Base-by-base conservation (phyloP, 805 yeast species). In the Osmozyma mogii region DNA sequence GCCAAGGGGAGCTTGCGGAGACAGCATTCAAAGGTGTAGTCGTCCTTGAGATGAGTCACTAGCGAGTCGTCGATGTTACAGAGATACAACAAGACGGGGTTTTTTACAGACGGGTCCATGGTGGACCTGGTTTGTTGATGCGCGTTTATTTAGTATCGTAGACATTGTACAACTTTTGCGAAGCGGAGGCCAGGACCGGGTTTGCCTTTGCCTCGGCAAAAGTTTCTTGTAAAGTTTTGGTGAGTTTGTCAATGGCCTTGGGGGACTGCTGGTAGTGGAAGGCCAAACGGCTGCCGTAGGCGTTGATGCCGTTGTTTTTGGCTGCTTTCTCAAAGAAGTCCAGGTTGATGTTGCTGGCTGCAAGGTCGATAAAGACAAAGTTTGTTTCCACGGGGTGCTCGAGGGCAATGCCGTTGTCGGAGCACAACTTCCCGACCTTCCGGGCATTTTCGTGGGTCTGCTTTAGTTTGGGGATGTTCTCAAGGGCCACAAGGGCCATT, bases 11-110 rank as follows among this genome's bases (percentile, higher is more conserved):
- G 41, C 11, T 59, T 43, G 24, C 84, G 54, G 34, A 78, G 45
- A 6, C 66, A 51, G 2, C 46, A 41, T 45, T 78, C 84, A 39
- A 71, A 75, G 37, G 59, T 55, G 44, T 51, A 65, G 28, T 57
- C 70, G 27, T 50, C 54, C n/a, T n/a, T n/a, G n/a, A n/a, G n/a
- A n/a, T n/a, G n/a, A n/a, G n/a, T n/a, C n/a, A n/a, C n/a, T n/a
- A n/a, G n/a, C n/a, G n/a, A n/a, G n/a, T n/a, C n/a, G n/a, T n/a
- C n/a, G n/a, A n/a, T n/a, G n/a, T n/a, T n/a, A n/a, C n/a, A n/a
- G n/a, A n/a, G n/a, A n/a, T n/a, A n/a, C n/a, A n/a, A n/a, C n/a
- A n/a, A n/a, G n/a, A n/a, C n/a, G n/a, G n/a, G n/a, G n/a, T n/a
- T n/a, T n/a, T n/a, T n/a, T n/a, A n/a, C n/a, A n/a, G n/a, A n/a